These are phyloP conservation scores for Elsinoe necatrix DNA, from an alignment of 2,329 filamentous ascomycete genomes.

Conservation along the genomic window DNA sequence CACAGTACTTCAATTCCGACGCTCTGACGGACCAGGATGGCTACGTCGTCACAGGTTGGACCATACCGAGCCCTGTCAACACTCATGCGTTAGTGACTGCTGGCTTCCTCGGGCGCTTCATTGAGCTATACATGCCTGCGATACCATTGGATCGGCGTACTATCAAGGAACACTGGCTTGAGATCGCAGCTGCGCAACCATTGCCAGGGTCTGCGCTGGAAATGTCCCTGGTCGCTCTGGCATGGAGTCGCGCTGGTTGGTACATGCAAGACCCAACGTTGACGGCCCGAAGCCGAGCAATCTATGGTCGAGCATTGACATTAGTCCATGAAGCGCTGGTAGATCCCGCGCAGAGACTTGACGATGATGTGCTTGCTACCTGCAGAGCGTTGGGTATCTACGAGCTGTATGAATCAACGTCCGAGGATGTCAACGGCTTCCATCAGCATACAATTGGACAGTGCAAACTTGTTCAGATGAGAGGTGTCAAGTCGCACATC, in stretches of 20 bases:
- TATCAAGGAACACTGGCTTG: slow-evolving; percentile 1
- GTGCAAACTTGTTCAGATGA: neutral
- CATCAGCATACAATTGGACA: slow-evolving; percentile 3
- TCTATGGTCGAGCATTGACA: neutral
- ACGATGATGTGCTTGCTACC: neutral
- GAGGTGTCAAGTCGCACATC: neutral
- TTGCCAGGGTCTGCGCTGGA: slow-evolving; percentile 2
- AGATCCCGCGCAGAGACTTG: neutral
- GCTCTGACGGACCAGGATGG: neutral
- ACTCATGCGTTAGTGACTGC: neutral
- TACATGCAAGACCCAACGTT: neutral
- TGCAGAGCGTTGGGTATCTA: slow-evolving; percentile 1
- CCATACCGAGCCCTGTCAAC: neutral
- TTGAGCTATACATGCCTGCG: neutral
- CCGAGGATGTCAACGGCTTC: slow-evolving; percentile 1
- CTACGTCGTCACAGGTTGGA: neutral
- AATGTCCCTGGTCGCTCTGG: neutral
- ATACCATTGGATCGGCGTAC: neutral
- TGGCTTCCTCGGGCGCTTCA: neutral
- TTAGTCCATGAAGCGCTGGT: neutral
- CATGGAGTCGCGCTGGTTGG: slow-evolving; percentile 7
- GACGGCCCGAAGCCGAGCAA: neutral
- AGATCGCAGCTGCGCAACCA: neutral
- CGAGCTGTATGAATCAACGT: slow-evolving; percentile 7
- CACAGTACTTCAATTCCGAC: neutral